Percentiles rank a stretch among this genome's conserved stretches.
phyloP scores from a whole-genome alignment of 768 basidiomycete genomes.

The Boletus vinaceobasis region DNA sequence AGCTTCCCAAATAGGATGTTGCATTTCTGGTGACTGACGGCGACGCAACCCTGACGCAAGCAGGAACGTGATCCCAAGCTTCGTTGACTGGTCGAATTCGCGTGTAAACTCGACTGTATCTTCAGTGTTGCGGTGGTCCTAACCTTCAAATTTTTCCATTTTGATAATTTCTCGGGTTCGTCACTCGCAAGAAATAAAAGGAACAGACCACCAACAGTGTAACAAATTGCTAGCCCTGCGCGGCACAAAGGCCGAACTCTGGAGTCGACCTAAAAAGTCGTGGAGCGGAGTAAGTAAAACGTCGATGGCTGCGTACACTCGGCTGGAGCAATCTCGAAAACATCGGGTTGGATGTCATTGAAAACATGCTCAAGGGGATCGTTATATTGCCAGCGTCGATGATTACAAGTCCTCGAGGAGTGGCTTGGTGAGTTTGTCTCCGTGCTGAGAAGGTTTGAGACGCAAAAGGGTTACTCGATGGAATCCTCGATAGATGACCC shows the following conservation, averaged over 20 bases:
- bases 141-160: constrained; percentile 3
- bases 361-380: constrained; percentile 37
- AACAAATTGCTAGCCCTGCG: constrained; percentile 36
- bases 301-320: constrained; percentile 17
- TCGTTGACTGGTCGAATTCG: constrained; percentile 4
- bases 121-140: not conserved
- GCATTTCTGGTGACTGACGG: not conserved
- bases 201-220: constrained; percentile 25
- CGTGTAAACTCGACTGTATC: not conserved
- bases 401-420: constrained; percentile 35
- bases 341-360: constrained; percentile 15
- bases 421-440: constrained; percentile 10
- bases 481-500: constrained; percentile 12
- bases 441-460: constrained; percentile 32
- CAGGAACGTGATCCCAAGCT: constrained; percentile 4
- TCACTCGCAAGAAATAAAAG: not conserved
- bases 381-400: constrained; percentile 14
- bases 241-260: constrained; percentile 47
- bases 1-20: constrained; percentile 6
- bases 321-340: constrained; percentile 32
- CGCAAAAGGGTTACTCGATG: constrained; percentile 33
- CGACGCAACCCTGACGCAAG: constrained; percentile 7
- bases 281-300: not conserved
- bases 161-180: not conserved
- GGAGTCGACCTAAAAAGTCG: constrained; percentile 36